A percentile compares a stretch with the other conserved stretches of the same genome.
These are phyloP conservation scores for Musa schizocarpa DNA, from an alignment of 176 grass and related monocot species.

Conservation along the genomic window DNA sequence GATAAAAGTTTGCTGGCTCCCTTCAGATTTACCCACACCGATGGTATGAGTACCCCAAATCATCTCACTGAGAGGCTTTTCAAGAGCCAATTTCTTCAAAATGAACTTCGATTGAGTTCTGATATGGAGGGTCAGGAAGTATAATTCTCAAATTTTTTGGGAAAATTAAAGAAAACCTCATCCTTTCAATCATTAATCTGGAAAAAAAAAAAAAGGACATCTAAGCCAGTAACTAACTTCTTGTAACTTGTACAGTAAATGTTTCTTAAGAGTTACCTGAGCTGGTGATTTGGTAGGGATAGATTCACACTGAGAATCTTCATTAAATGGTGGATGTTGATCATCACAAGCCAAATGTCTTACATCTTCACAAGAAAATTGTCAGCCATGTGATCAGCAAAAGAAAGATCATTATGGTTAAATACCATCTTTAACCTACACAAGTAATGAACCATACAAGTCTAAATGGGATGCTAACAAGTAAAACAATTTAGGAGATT, in stretches of 20 bases:
- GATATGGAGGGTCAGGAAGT: conserved; percentile 21
- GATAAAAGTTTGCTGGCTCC: no score
- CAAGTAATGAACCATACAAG: not conserved
- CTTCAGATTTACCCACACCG: no score
- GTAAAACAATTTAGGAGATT: no score
- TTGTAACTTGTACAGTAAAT: conserved; percentile 9
- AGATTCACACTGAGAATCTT: conserved; percentile 21
- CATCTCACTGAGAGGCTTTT: no score
- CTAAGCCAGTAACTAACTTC: conserved; percentile 17
- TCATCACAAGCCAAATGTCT: conserved; percentile 20
- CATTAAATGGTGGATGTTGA: conserved; percentile 21
- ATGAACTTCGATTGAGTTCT: no score
- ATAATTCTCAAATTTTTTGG: conserved; percentile 25
- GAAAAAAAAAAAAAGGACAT: conserved; percentile 15
- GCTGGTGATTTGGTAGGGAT: conserved; percentile 16
- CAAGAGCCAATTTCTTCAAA: no score
- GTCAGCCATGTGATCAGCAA: conserved; percentile 30
- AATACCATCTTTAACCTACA: conserved; percentile 62
- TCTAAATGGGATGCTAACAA: no score
- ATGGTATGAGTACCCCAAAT: no score
- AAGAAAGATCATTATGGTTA: conserved; percentile 25
- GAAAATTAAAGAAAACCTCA: conserved; percentile 26
- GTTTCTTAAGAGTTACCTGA: conserved; percentile 31
- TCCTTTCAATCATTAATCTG: conserved; percentile 28
- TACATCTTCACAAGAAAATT: conserved; percentile 31